A percentile compares a stretch with the other conserved stretches of the same genome.
phyloP scores from a whole-genome alignment of 2,329 filamentous ascomycete genomes.

The Sporothrix pseudoabietina region DNA sequence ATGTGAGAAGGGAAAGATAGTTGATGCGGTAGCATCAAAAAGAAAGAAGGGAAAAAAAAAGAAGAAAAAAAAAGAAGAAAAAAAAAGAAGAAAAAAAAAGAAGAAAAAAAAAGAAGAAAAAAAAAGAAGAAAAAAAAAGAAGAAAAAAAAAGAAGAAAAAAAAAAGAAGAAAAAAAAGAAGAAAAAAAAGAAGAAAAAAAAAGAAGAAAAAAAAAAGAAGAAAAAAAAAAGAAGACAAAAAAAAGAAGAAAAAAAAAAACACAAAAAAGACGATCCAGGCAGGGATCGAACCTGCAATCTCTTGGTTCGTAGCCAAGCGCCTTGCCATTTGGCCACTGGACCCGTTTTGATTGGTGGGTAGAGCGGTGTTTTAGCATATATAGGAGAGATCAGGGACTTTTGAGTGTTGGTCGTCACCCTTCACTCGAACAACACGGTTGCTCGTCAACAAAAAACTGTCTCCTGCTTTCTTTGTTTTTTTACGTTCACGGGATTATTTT shows the following conservation, averaged over 20 bases:
- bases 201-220: too few species aligned
- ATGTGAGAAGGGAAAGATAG: not conserved
- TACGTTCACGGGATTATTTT: too few species aligned
- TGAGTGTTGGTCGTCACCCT: too few species aligned
- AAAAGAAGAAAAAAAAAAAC: not conserved
- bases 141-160: not conserved
- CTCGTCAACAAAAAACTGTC: too few species aligned
- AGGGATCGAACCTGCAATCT: conserved; percentile 46
- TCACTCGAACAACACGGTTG: too few species aligned
- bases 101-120: too few species aligned
- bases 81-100: not conserved
- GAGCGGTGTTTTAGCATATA: not conserved
- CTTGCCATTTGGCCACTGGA: conserved; percentile 42
- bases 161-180: not conserved
- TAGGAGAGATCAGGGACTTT: too few species aligned
- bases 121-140: not conserved
- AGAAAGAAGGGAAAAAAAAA: not conserved
- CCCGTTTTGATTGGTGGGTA: conserved; percentile 26
- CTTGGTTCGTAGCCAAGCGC: conserved; percentile 46
- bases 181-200: not conserved
- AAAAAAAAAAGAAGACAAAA: not conserved
- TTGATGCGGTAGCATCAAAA: too few species aligned
- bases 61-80: not conserved
- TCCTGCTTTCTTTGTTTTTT: too few species aligned
- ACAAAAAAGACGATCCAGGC: conserved; percentile 36